These are phyloP conservation scores for Kingdonia uniflora DNA, from an alignment of 164 flowering plant genomes.

Conservation along the genomic window DNA sequence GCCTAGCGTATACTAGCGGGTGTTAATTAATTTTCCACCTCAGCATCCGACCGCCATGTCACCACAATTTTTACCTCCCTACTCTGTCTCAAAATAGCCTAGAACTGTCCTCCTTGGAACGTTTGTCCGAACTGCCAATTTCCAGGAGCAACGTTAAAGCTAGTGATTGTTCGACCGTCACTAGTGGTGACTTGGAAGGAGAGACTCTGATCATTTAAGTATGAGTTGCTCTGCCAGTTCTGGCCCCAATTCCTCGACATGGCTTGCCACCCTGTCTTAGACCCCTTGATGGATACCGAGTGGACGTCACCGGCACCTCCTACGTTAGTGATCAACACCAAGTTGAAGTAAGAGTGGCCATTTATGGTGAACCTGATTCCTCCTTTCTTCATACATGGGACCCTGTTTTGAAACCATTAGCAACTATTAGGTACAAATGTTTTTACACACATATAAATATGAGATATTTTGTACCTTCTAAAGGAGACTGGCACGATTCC, in stretches of 20 bases:
- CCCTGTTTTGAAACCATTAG: conserved; percentile 17
- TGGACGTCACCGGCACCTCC: conserved; percentile 43
- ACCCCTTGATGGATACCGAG: conserved; percentile 29
- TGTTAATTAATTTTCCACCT: conserved; percentile 29
- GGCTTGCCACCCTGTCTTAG: conserved; percentile 28
- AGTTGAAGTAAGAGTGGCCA: conserved; percentile 41
- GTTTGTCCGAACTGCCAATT: conserved; percentile 45
- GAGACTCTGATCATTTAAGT: conserved; percentile 34
- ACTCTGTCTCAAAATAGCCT: neutral
- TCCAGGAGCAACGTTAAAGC: conserved; percentile 25
- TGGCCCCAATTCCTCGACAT: conserved; percentile 58
- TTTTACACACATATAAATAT: neutral
- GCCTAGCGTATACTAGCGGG: conserved; percentile 22
- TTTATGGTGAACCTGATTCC: conserved; percentile 42
- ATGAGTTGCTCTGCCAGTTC: conserved; percentile 36
- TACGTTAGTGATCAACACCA: conserved; percentile 38
- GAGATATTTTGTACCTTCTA: conserved; percentile 19
- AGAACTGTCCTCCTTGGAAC: conserved; percentile 30
- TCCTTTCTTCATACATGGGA: conserved; percentile 39
- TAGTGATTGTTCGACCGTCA: conserved; percentile 30
- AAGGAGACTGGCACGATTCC: conserved; percentile 37
- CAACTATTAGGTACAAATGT: neutral
- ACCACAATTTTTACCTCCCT: conserved; percentile 1
- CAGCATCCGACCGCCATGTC: conserved; percentile 25
- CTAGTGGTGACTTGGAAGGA: conserved; percentile 42